phyloP scores from a whole-genome alignment of 768 basidiomycete species.

The Amanita fuliginea region DNA sequence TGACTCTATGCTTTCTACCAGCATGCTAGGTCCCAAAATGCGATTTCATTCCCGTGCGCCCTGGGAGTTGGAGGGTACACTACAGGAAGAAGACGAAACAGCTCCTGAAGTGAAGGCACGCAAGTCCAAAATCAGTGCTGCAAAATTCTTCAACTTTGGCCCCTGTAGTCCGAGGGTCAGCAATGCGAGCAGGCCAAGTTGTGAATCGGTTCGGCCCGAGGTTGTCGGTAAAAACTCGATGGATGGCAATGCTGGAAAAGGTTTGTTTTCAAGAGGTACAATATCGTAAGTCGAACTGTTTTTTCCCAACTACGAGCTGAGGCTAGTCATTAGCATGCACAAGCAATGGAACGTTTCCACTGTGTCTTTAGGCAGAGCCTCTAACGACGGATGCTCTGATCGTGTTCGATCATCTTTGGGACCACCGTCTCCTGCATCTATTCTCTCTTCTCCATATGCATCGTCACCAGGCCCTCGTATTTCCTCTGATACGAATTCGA shows the following conservation, averaged over 20 bases:
- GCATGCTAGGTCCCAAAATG: conserved; percentile 74
- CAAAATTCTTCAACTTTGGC: conserved; percentile 34
- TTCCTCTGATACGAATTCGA: not conserved
- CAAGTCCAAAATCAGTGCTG: conserved; percentile 10
- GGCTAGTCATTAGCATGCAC: conserved; percentile 30
- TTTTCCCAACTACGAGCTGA: conserved; percentile 4
- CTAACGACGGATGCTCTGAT: conserved; percentile 19
- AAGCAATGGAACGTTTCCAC: conserved; percentile 53
- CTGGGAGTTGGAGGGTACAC: conserved; percentile 55
- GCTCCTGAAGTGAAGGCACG: not conserved
- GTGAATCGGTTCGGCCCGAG: conserved; percentile 48
- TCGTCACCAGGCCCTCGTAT: not conserved
- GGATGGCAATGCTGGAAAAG: conserved; percentile 12
- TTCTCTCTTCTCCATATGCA: not conserved
- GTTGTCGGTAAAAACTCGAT: conserved; percentile 43
- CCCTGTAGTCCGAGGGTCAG: conserved; percentile 33
- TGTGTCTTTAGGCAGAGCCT: conserved; percentile 32
- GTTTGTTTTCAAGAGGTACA: conserved; percentile 39
- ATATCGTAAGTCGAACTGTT: conserved; percentile 39
- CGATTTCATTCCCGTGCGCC: conserved; percentile 73
- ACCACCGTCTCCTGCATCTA: conserved; percentile 19
- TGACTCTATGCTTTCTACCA: conserved; percentile 42
- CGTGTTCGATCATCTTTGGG: conserved; percentile 33
- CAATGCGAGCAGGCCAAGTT: conserved; percentile 42
- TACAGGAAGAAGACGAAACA: conserved; percentile 31